Percentiles rank a stretch among this genome's conserved stretches.
phyloP scores from a whole-genome alignment of 1,284 basidiomycete genomes.

The Leccinum pallidistipes region DNA sequence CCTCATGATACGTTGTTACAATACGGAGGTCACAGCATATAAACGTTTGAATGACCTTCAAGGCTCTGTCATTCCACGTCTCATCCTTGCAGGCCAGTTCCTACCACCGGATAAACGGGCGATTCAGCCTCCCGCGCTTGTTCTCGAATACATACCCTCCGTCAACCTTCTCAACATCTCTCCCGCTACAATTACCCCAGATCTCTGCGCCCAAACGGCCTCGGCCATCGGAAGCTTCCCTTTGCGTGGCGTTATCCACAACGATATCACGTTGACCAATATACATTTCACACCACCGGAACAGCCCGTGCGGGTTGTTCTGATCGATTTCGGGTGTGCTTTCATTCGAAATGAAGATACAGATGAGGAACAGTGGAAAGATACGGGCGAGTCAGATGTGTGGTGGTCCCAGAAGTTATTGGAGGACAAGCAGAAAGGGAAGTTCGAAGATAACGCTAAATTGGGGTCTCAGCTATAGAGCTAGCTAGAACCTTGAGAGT shows the following conservation, averaged over 20 bases:
- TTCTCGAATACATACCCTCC: background rate
- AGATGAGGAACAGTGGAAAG: background rate
- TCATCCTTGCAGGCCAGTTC: background rate
- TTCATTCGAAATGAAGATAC: background rate
- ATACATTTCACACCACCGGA: background rate
- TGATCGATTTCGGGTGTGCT: background rate
- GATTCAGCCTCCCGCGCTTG: background rate
- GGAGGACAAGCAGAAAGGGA: background rate
- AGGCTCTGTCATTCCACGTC: background rate
- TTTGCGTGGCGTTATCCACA: background rate
- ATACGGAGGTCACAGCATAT: background rate
- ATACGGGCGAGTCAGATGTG: background rate
- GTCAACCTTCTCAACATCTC: background rate
- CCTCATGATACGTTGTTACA: background rate
- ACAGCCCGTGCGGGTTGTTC: background rate
- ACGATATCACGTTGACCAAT: background rate
- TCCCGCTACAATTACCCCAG: background rate
- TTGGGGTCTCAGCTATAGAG: no score
- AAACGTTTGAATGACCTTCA: background rate
- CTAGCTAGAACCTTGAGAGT: no score
- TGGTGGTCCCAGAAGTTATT: background rate
- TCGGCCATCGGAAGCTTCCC: background rate
- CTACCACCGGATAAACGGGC: background rate
- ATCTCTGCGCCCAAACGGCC: background rate
- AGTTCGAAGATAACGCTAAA: background rate